Evolutionary conservation across 164 flowering plant species (phyloP).

Genomic region (Umbilicus rupestris): DNA sequence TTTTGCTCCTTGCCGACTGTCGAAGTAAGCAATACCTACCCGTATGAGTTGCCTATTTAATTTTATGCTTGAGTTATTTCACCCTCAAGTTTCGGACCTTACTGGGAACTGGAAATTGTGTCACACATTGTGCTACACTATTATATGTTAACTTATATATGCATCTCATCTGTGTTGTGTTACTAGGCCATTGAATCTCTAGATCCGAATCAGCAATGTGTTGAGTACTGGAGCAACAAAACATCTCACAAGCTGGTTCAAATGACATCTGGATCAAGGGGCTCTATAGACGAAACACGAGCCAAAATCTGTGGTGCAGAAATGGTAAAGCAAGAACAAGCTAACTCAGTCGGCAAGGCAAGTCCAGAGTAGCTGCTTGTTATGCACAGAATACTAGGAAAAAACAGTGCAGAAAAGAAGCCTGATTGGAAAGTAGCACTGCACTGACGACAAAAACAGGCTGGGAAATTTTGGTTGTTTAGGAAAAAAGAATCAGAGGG

Average conservation of each 20-base stretch:
- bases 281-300: not conserved
- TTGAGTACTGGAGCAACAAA: constrained; percentile 59
- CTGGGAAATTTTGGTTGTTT: not conserved
- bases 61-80: not conserved
- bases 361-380: not conserved
- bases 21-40: constrained; percentile 33
- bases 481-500: not conserved
- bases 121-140: too few species aligned
- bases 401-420: not conserved
- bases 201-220: constrained; percentile 49
- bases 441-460: too few species aligned
- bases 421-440: not conserved
- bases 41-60: not conserved
- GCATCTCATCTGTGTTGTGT: not conserved
- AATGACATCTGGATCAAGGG: not conserved
- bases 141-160: not conserved
- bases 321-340: not conserved
- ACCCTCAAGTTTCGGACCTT: too few species aligned
- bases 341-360: not conserved
- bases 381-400: not conserved
- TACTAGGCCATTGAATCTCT: constrained; percentile 66
- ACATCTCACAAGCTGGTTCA: not conserved
- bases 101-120: not conserved
- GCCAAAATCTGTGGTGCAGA: not conserved
- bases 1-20: constrained; percentile 43